Percentiles rank a stretch among this genome's conserved stretches.
phyloP scores from a whole-genome alignment of 2,329 filamentous ascomycete species.

The Phialocephala sp. region DNA sequence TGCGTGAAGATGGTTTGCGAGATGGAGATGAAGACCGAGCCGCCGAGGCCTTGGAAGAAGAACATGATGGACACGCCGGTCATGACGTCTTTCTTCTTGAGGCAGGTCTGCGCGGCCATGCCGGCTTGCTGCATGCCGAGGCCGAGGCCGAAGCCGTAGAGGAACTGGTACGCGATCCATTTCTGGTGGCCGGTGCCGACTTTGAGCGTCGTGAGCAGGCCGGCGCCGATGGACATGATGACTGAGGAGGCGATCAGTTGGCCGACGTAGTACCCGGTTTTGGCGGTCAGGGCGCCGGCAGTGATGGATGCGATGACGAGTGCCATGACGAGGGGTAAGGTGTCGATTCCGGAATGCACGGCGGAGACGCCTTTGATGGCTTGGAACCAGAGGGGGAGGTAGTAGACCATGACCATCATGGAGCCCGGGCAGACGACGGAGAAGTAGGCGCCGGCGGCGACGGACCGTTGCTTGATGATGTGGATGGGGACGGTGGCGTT shows the following conservation, averaged over 20 bases:
- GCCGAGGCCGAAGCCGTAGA: constrained; percentile 41
- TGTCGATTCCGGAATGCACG: constrained; percentile 47
- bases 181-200: constrained; percentile 41
- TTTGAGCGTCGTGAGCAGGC: constrained; percentile 48
- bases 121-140: constrained; percentile 41
- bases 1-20: constrained; percentile 38
- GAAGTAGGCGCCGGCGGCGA: constrained; percentile 43
- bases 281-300: constrained; percentile 41
- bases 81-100: constrained; percentile 38
- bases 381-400: constrained; percentile 55
- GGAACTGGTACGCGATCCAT: constrained; percentile 45
- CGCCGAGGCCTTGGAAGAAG: constrained; percentile 46
- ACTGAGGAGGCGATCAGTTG: constrained; percentile 36
- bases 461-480: constrained; percentile 46
- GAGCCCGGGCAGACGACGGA: constrained; percentile 40
- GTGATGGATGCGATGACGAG: constrained; percentile 42
- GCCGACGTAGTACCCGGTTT: constrained; percentile 39
- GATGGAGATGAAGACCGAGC: constrained; percentile 44
- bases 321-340: constrained; percentile 44
- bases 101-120: constrained; percentile 39
- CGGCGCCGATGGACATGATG: constrained; percentile 46
- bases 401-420: constrained; percentile 54
- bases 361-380: constrained; percentile 48
- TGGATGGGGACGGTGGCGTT: constrained; percentile 49
- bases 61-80: constrained; percentile 44